Conservation (phyloP, 148 eudicot species). For the Fagopyrum tataricum region DNA sequence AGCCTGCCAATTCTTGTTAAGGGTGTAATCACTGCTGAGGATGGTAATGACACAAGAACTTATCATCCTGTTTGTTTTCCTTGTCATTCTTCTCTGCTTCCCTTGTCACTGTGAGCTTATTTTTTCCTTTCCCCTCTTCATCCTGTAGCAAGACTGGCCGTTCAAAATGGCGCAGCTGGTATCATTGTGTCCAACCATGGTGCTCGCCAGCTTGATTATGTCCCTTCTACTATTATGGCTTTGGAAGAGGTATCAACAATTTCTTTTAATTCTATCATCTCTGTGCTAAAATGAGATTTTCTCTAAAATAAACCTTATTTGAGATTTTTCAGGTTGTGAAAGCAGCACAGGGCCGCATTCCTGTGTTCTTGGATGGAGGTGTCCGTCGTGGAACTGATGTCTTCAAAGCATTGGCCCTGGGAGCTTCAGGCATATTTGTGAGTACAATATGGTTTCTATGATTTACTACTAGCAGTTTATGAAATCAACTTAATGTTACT, state of each 20-base stretch:
- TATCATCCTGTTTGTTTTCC: background rate
- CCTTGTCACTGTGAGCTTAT: background rate
- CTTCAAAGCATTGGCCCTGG: constrained; percentile 81
- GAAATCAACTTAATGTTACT: background rate
- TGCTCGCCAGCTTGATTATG: constrained; percentile 80
- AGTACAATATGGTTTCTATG: constrained; percentile 22
- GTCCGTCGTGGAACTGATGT: constrained; percentile 84
- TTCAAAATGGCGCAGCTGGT: constrained; percentile 67
- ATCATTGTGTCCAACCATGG: constrained; percentile 84
- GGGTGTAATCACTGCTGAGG: constrained; percentile 94
- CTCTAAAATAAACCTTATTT: background rate
- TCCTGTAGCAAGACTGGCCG: constrained; percentile 45
- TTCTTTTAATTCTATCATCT: background rate
- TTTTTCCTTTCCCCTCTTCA: background rate
- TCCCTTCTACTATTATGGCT: constrained; percentile 67
- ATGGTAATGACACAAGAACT: constrained; percentile 38
- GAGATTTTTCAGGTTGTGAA: constrained; percentile 43
- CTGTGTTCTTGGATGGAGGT: constrained; percentile 82
- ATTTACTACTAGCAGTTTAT: background rate
- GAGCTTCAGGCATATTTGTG: constrained; percentile 87
- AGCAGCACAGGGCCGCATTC: constrained; percentile 52
- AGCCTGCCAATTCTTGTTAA: constrained; percentile 76
- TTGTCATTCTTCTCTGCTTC: background rate
- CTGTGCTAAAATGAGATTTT: background rate
- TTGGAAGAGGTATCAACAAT: constrained; percentile 55